Conservation (phyloP, 148 eudicot species). For the Vaccinium vitisidaea region DNA sequence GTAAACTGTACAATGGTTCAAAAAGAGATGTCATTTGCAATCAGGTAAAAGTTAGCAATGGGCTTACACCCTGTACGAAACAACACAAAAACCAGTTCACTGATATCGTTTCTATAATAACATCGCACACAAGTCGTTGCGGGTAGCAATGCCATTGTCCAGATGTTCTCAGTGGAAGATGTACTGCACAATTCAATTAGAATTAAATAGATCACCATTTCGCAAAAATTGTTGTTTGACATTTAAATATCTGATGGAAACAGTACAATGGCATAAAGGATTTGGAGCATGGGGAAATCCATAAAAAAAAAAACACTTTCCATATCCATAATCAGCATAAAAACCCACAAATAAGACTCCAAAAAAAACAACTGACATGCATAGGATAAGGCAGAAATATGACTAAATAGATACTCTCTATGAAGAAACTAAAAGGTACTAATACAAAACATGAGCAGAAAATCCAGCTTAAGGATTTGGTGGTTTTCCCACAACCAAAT, state of each 20-base stretch:
- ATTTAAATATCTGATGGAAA: not conserved
- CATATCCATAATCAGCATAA: not conserved
- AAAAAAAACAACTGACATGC: not conserved
- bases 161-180: not conserved
- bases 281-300: not conserved
- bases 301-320: not conserved
- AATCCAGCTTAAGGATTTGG: not conserved
- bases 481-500: not conserved
- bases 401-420: not conserved
- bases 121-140: not conserved
- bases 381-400: not conserved
- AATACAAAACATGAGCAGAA: not conserved
- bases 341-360: not conserved
- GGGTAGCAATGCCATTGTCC: not conserved
- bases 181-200: not conserved
- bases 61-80: not conserved
- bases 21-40: conserved; percentile 9
- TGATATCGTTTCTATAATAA: not conserved
- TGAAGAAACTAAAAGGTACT: not conserved
- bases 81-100: not conserved
- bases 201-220: not conserved
- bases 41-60: not conserved
- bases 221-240: not conserved
- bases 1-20: conserved; percentile 22
- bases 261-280: not conserved